Conservation (phyloP, 352 stramenopile species). For the Pilasporangium apinafurcum region DNA sequence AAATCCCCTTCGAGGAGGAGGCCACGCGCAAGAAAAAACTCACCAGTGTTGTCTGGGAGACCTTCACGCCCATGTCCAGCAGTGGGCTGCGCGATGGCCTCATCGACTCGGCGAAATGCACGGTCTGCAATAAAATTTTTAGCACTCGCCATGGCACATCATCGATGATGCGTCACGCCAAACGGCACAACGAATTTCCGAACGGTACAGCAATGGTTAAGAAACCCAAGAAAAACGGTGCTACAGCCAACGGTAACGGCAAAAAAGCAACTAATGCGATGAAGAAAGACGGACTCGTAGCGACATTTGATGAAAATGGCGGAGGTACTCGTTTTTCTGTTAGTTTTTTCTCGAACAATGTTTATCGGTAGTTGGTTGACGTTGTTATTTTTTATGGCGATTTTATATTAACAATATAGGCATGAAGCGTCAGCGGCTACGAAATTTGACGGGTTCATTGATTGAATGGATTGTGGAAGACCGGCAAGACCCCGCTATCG, state of each 20-base stretch:
- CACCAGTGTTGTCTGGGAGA: constrained; percentile 79
- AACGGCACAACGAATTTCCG: constrained; percentile 64
- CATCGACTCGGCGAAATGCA: constrained; percentile 71
- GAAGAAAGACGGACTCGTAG: constrained; percentile 38
- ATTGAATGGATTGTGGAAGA: constrained; percentile 78
- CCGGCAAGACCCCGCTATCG: constrained; percentile 51
- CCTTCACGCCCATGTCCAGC: constrained; percentile 66
- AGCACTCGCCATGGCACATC: constrained; percentile 76
- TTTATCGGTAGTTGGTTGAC: not conserved
- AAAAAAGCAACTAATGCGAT: constrained; percentile 33
- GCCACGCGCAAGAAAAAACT: constrained; percentile 73
- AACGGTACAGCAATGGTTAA: constrained; percentile 38
- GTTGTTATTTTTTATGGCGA: not conserved
- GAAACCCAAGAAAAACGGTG: constrained; percentile 38
- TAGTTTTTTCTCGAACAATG: too few species aligned
- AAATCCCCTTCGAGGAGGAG: constrained; percentile 64
- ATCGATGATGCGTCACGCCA: constrained; percentile 80
- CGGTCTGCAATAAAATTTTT: constrained; percentile 69
- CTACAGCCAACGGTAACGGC: constrained; percentile 11
- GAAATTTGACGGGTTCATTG: constrained; percentile 50
- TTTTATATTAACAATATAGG: constrained; percentile 14
- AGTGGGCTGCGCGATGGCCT: constrained; percentile 56
- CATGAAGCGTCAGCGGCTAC: constrained; percentile 58
- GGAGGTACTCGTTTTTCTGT: constrained; percentile 29
- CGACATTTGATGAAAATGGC: constrained; percentile 52